Evolutionary conservation across 2,329 filamentous ascomycete species (phyloP).

Genomic region (Pleurostoma richardsiae): DNA sequence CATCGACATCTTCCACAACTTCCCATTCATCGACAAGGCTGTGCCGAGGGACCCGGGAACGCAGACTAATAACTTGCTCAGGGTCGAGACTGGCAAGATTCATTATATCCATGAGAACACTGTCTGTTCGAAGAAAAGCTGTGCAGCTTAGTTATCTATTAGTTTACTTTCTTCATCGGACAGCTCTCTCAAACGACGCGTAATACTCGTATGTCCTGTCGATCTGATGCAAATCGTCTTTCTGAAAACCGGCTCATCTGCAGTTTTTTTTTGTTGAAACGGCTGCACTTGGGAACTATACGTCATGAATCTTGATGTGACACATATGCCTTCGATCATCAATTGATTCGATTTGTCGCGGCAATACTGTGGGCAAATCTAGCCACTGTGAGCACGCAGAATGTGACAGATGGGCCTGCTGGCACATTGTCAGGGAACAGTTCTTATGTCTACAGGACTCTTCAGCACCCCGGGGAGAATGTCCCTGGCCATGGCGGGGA

Average conservation of each 20-base stretch:
- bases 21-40: constrained; percentile 14
- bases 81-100: constrained; percentile 18
- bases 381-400: constrained; percentile 41
- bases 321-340: too few relatives aligned
- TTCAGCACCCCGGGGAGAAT: constrained; percentile 48
- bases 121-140: background rate
- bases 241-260: too few relatives aligned
- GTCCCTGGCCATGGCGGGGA: constrained; percentile 58
- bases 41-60: constrained; percentile 6
- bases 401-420: constrained; percentile 38
- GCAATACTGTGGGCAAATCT: too few relatives aligned
- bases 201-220: too few relatives aligned
- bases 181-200: too few relatives aligned
- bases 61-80: constrained; percentile 21
- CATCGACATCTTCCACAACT: constrained; percentile 18
- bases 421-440: constrained; percentile 48
- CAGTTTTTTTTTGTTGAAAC: too few relatives aligned
- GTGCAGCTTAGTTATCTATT: too few relatives aligned
- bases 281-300: too few relatives aligned
- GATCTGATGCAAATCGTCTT: too few relatives aligned
- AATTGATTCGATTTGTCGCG: too few relatives aligned
- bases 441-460: constrained; percentile 58
- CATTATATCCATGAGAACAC: constrained; percentile 17
- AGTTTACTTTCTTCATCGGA: too few relatives aligned
- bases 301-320: too few relatives aligned